Evolutionary conservation across 164 flowering plant species (phyloP).

Genomic region (Platanus orientalis): DNA sequence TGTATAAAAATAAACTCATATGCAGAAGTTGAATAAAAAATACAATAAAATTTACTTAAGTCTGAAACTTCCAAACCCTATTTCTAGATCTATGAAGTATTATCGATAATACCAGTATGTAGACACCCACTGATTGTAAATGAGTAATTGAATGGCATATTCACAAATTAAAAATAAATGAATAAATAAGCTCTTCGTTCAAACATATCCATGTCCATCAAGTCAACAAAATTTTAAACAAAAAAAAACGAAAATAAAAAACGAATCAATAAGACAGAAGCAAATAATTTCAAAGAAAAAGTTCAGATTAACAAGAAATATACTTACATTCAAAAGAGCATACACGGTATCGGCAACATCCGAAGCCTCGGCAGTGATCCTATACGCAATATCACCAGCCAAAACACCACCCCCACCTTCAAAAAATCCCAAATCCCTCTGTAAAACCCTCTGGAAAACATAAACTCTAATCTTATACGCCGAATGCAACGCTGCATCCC

Average conservation of each 20-base stretch:
- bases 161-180: no score
- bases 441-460: constrained; percentile 64
- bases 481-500: constrained; percentile 78
- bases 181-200: no score
- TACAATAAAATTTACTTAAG: neutral
- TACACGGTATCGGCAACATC: constrained; percentile 75
- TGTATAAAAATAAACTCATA: neutral
- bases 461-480: constrained; percentile 46
- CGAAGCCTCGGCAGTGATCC: constrained; percentile 88
- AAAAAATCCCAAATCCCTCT: constrained; percentile 72
- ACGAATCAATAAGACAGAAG: no score
- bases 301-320: neutral
- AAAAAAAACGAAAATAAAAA: no score
- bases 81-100: no score
- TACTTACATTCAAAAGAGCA: constrained; percentile 70
- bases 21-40: neutral
- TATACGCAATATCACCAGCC: constrained; percentile 72
- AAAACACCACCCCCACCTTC: constrained; percentile 58
- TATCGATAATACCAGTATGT: no score
- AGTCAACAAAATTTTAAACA: no score
- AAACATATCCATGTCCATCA: no score
- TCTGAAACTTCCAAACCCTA: neutral
- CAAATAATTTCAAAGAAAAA: no score
- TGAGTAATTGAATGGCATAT: no score
- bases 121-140: no score